phyloP scores from a whole-genome alignment of 306 rosid genomes.

The Abrus pulchellus region DNA sequence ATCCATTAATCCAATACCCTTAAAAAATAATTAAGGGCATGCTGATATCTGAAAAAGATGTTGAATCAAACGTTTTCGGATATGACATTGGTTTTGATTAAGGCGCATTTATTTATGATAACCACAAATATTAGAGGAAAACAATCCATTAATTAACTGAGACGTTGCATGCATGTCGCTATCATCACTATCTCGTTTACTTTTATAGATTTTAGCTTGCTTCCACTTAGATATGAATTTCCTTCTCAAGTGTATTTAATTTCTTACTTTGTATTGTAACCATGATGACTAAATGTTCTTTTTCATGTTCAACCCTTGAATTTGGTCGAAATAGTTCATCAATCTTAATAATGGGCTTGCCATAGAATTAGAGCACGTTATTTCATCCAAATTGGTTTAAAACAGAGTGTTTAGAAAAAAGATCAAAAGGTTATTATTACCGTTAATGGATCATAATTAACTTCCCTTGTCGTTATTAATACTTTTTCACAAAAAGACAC shows the following conservation, averaged over 20 bases:
- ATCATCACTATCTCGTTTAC: too few species aligned
- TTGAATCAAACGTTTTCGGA: too few species aligned
- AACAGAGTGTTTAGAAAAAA: neutral
- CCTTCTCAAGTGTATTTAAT: too few species aligned
- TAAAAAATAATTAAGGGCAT: too few species aligned
- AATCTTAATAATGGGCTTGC: neutral
- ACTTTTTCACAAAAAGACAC: neutral
- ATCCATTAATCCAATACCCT: too few species aligned
- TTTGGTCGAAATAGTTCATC: conserved; percentile 1
- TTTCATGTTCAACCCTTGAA: neutral
- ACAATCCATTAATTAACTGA: too few species aligned
- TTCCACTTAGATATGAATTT: too few species aligned
- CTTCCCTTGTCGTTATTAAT: conserved; percentile 17
- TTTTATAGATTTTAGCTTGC: too few species aligned
- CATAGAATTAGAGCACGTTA: neutral
- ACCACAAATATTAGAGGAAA: neutral
- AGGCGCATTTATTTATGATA: neutral
- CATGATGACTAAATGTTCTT: neutral
- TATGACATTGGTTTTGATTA: too few species aligned
- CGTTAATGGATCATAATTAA: conserved; percentile 40
- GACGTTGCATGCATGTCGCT: too few species aligned
- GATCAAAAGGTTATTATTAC: conserved; percentile 14
- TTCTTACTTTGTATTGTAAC: neutral
- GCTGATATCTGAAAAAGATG: too few species aligned
- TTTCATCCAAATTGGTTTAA: neutral